A percentile compares a stretch with the other conserved stretches of the same genome.
Conservation (phyloP, 352 stramenopile genomes). For the Globisporangium iwayamae region DNA sequence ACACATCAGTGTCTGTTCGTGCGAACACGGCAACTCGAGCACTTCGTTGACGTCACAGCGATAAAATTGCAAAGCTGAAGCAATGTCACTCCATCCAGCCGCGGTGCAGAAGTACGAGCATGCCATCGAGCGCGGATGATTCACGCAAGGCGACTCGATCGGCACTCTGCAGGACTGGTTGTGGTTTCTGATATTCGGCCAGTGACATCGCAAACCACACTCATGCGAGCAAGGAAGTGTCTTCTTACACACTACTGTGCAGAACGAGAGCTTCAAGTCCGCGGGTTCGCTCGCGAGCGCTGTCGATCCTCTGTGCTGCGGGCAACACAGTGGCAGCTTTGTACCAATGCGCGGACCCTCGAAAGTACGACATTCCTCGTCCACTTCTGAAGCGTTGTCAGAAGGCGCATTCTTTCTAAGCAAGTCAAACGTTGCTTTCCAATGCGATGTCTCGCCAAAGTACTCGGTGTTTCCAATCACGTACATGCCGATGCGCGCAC, state of each 20-base stretch:
- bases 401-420: slow-evolving; percentile 40
- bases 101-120: slow-evolving; percentile 48
- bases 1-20: slow-evolving; percentile 54
- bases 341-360: slow-evolving; percentile 41
- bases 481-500: slow-evolving; percentile 82
- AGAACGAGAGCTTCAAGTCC: slow-evolving; percentile 76
- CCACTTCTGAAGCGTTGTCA: slow-evolving; percentile 26
- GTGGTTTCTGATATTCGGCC: slow-evolving; percentile 47
- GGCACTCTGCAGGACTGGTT: slow-evolving; percentile 51
- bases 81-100: slow-evolving; percentile 23
- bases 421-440: slow-evolving; percentile 66
- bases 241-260: slow-evolving; percentile 56
- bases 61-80: slow-evolving; percentile 44
- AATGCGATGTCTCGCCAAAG: slow-evolving; percentile 72
- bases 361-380: slow-evolving; percentile 34
- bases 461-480: slow-evolving; percentile 82
- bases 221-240: slow-evolving; percentile 59
- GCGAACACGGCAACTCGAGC: slow-evolving; percentile 59
- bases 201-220: slow-evolving; percentile 74
- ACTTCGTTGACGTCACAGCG: slow-evolving; percentile 51
- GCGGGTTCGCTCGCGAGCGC: slow-evolving; percentile 26
- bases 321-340: slow-evolving; percentile 75
- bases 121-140: slow-evolving; percentile 43
- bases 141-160: slow-evolving; percentile 63
- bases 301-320: slow-evolving; percentile 48